These are phyloP conservation scores for Persicaria maculosa DNA, from an alignment of 148 eudicot species.

Conservation along the genomic window DNA sequence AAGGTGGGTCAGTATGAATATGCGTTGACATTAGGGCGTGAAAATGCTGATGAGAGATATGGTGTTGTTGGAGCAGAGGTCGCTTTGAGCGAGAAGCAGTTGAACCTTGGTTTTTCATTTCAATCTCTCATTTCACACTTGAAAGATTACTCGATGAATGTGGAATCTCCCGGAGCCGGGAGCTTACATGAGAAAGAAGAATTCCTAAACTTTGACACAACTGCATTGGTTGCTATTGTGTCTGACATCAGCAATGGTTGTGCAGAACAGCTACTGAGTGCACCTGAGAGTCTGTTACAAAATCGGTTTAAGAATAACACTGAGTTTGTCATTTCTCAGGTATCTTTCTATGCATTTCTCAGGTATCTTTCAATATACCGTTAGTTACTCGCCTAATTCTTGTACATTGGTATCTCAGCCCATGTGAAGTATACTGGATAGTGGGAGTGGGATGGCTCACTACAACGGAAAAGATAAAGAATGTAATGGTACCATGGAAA, in stretches of 20 bases:
- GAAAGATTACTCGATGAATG: constrained; percentile 29
- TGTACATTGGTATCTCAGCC: too few species aligned
- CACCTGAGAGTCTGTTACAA: constrained; percentile 53
- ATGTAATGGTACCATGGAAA: too few species aligned
- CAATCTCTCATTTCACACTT: constrained; percentile 41
- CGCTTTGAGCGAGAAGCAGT: constrained; percentile 10
- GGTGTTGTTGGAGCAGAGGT: constrained; percentile 19
- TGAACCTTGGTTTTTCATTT: constrained; percentile 32
- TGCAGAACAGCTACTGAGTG: constrained; percentile 53
- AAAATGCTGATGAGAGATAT: constrained; percentile 13
- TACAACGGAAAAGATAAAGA: too few species aligned
- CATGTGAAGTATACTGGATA: too few species aligned
- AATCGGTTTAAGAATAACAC: constrained; percentile 65
- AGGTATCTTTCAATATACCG: background rate
- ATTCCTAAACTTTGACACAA: constrained; percentile 83
- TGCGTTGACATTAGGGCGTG: constrained; percentile 19
- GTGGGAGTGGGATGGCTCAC: too few species aligned
- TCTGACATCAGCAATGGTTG: constrained; percentile 88
- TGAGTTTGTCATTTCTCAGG: constrained; percentile 80
- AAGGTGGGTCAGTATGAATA: constrained; percentile 28
- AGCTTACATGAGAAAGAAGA: constrained; percentile 18
- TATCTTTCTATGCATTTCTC: constrained; percentile 18
- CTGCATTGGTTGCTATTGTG: constrained; percentile 75
- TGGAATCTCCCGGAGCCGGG: constrained; percentile 13
- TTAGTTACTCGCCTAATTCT: too few species aligned